Conservation (phyloP, 169 alveolate species). For the Plasmodium cynomolgi region DNA sequence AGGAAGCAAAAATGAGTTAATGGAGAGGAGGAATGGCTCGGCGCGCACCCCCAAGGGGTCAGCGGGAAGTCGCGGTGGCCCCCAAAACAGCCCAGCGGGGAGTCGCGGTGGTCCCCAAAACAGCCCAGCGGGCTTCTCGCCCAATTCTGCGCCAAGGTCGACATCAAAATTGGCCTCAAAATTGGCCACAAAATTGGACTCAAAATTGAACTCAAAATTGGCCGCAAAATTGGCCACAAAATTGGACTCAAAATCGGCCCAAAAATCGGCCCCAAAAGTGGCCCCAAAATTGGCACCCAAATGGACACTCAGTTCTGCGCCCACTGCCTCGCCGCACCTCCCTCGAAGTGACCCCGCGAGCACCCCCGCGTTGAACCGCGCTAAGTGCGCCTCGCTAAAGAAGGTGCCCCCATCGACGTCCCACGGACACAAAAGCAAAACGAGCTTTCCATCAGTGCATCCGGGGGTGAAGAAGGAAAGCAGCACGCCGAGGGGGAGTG, state of each 20-base stretch:
- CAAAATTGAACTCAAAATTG: background rate
- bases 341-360: background rate
- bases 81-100: background rate
- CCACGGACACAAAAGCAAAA: background rate
- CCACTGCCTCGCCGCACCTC: background rate
- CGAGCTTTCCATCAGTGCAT: background rate
- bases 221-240: background rate
- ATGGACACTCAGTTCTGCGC: background rate
- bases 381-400: background rate
- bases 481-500: background rate
- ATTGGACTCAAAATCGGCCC: background rate
- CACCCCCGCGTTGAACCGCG: background rate
- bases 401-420: background rate
- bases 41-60: background rate
- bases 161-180: no score
- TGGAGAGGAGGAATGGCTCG: background rate
- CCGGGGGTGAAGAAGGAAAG: background rate
- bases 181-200: no score
- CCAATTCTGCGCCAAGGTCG: no score
- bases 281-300: background rate
- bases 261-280: background rate
- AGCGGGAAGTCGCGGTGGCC: background rate
- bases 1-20: background rate
- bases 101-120: no score
- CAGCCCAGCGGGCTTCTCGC: no score